phyloP scores from a whole-genome alignment of 805 yeast genomes.

The Schizosaccharomyces lindneri region DNA sequence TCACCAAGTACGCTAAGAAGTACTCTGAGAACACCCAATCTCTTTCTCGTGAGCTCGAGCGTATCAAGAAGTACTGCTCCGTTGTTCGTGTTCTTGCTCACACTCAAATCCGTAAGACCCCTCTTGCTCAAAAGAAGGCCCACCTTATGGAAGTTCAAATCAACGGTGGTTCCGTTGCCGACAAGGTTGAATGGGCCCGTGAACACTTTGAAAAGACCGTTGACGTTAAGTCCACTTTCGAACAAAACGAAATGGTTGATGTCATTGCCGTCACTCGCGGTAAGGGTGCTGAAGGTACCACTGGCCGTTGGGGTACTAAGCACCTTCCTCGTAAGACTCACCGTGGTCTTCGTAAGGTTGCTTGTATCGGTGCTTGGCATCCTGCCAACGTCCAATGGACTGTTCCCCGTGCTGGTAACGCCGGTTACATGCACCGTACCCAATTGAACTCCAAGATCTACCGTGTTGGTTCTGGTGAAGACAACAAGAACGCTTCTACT shows the following conservation, averaged over 20 bases:
- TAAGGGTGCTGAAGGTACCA: constrained; percentile 99
- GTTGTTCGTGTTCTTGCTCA: constrained; percentile 98
- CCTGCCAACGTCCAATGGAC: constrained; percentile 99
- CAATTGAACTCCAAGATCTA: constrained; percentile 99
- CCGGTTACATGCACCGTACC: constrained; percentile 99
- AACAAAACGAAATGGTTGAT: constrained; percentile 95
- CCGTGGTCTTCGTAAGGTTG: constrained; percentile 99
- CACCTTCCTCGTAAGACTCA: constrained; percentile 99
- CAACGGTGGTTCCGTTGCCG: constrained; percentile 96
- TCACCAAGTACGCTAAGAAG: constrained; percentile 98
- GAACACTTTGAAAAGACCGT: constrained; percentile 98
- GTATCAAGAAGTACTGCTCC: constrained; percentile 93
- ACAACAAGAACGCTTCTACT: constrained; percentile 85
- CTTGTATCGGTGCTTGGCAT: constrained; percentile 99
- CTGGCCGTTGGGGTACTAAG: constrained; percentile 99
- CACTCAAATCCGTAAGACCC: constrained; percentile 98
- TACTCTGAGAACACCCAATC: constrained; percentile 56
- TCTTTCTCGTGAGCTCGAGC: constrained; percentile 87
- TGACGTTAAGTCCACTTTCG: constrained; percentile 83
- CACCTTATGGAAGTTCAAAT: constrained; percentile 98
- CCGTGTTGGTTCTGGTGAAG: constrained; percentile 95
- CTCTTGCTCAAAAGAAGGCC: constrained; percentile 97
- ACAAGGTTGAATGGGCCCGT: constrained; percentile 95
- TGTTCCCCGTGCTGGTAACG: constrained; percentile 99
- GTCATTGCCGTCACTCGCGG: constrained; percentile 99